Evolutionary conservation across 257 asterid genomes (phyloP).

Genomic region (Plantago elongata): DNA sequence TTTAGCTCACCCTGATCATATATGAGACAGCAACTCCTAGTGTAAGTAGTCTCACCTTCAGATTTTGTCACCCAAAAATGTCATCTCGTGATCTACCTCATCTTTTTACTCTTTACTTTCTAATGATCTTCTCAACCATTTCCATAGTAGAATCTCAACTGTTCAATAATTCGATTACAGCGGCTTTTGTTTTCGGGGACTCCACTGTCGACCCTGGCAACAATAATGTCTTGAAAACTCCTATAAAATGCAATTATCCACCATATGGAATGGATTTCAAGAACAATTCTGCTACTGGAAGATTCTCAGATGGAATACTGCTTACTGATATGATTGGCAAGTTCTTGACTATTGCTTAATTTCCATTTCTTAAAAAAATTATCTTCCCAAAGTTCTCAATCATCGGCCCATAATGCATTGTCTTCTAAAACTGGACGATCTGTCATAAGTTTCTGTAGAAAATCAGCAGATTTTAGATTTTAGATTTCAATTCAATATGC

Average conservation of each 20-base stretch:
- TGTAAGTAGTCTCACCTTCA: no score
- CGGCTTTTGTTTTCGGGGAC: constrained; percentile 5
- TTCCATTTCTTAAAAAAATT: not conserved
- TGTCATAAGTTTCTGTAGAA: no score
- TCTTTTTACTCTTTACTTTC: no score
- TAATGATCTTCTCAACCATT: no score
- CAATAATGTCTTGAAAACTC: constrained; percentile 23
- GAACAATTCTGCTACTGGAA: constrained; percentile 26
- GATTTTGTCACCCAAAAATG: no score
- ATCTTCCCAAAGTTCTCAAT: not conserved
- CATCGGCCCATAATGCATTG: no score
- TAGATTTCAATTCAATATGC: not conserved
- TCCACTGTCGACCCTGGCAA: constrained; percentile 37
- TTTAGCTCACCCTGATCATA: no score
- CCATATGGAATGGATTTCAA: constrained; percentile 31
- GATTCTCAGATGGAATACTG: constrained; percentile 27
- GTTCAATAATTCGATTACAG: no score
- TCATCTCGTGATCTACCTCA: no score
- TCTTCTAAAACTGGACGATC: no score
- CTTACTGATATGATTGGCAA: constrained; percentile 28
- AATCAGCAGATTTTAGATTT: not conserved
- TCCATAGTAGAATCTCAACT: no score
- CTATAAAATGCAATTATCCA: constrained; percentile 20
- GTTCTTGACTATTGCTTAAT: not conserved
- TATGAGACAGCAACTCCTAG: no score